These are phyloP conservation scores for Glutinoglossum americanum DNA, from an alignment of 495 filamentous ascomycete genomes.

Conservation along the genomic window DNA sequence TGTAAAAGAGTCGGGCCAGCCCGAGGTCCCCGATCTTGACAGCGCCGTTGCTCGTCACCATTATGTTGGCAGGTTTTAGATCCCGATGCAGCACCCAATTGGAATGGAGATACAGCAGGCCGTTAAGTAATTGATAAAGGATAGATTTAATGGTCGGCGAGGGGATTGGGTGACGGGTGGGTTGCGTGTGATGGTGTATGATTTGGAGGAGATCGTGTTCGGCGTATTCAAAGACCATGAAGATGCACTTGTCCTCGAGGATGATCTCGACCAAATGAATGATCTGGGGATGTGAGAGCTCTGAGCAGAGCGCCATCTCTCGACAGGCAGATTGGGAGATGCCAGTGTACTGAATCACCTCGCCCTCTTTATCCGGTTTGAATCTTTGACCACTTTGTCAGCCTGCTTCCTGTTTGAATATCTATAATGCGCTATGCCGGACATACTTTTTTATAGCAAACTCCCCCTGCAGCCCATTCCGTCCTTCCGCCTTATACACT, in stretches of 20 bases:
- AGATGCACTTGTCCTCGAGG: slow-evolving; percentile 95
- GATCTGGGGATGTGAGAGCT: slow-evolving; percentile 73
- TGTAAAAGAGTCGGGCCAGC: slow-evolving; percentile 51
- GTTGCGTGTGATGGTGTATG: slow-evolving; percentile 90
- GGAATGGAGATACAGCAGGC: slow-evolving; percentile 78
- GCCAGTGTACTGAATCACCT: slow-evolving; percentile 81
- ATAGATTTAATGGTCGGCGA: slow-evolving; percentile 76
- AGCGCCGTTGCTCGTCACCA: slow-evolving; percentile 46
- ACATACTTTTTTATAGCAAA: slow-evolving; percentile 86
- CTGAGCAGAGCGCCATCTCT: slow-evolving; percentile 96
- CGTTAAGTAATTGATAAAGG: slow-evolving; percentile 85
- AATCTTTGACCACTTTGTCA: slow-evolving; percentile 33
- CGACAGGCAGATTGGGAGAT: slow-evolving; percentile 94
- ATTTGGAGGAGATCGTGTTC: slow-evolving; percentile 96
- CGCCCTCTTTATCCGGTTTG: slow-evolving; percentile 98
- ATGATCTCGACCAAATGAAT: slow-evolving; percentile 90
- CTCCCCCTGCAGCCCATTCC: slow-evolving; percentile 50
- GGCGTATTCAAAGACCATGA: slow-evolving; percentile 98
- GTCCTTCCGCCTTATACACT: slow-evolving; percentile 84
- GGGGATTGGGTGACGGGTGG: slow-evolving; percentile 67
- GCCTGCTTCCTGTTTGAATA: not conserved
- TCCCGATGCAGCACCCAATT: slow-evolving; percentile 98
- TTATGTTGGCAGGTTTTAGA: slow-evolving; percentile 95
- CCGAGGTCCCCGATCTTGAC: slow-evolving; percentile 8
- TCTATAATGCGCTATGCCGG: not conserved